phyloP scores from a whole-genome alignment of 208 protist species.

The Balamuthia mandrillaris region DNA sequence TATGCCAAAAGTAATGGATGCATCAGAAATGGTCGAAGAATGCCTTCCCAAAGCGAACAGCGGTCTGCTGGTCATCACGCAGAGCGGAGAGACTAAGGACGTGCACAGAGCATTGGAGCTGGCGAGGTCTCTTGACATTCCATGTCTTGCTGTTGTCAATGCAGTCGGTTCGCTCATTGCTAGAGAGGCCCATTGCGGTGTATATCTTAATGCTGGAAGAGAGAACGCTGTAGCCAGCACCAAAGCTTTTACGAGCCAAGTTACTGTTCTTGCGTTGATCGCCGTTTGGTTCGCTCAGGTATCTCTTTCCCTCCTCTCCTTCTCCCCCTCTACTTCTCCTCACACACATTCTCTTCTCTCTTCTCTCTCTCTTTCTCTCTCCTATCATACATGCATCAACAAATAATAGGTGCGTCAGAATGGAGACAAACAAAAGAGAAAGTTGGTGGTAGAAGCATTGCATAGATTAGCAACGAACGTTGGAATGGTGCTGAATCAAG shows the following conservation, averaged over 20 bases:
- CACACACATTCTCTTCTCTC: too few species aligned
- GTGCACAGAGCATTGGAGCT: slow-evolving; percentile 53
- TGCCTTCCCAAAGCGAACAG: slow-evolving; percentile 35
- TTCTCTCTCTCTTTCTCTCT: too few species aligned
- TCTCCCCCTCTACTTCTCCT: slow-evolving; percentile 58
- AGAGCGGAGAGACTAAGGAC: slow-evolving; percentile 74
- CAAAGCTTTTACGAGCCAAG: slow-evolving; percentile 71
- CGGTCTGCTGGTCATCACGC: slow-evolving; percentile 65
- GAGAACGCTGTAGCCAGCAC: slow-evolving; percentile 75
- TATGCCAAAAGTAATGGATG: slow-evolving; percentile 36
- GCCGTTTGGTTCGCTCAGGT: slow-evolving; percentile 35
- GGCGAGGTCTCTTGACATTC: slow-evolving; percentile 37
- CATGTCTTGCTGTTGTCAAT: slow-evolving; percentile 65
- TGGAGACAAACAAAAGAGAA: slow-evolving; percentile 14
- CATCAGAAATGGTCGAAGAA: slow-evolving; percentile 55
- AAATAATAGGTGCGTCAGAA: slow-evolving; percentile 31
- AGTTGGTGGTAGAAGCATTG: slow-evolving; percentile 56
- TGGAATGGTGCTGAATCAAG: slow-evolving; percentile 48
- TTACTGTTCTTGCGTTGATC: slow-evolving; percentile 51
- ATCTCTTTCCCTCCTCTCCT: slow-evolving; percentile 66
- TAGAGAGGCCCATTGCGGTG: slow-evolving; percentile 43
- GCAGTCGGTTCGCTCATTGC: slow-evolving; percentile 70
- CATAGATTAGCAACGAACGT: slow-evolving; percentile 65
- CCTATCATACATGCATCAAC: not conserved
- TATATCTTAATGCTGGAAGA: slow-evolving; percentile 69